Evolutionary conservation across 257 asterid genomes (phyloP), one percentile per base, ranked within the genome.

Genomic region (Cynanchum wilfordii): DNA sequence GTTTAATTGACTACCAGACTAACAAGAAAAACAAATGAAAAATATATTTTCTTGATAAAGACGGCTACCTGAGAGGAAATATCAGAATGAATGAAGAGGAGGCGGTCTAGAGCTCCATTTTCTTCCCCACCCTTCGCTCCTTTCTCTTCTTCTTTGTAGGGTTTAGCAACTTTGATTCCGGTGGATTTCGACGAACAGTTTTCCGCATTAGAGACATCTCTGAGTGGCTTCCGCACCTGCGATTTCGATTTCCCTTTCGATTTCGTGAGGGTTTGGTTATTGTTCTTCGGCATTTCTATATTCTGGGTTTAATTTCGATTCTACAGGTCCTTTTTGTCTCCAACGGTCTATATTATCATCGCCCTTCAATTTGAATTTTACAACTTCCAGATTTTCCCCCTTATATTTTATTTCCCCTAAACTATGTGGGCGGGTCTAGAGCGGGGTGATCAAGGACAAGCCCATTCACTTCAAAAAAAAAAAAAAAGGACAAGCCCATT

Each of bases 31-130:
- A 25, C 68, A 66, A 65, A 25, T 49, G 4, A 12, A 66, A 42
- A 11, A 75, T 33, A 30, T 44, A 17, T 3, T 33, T 24, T 12
- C 11, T 57, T 7, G 11, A 2, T 30, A 59, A 45, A 25, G 16
- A 52, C 4, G 40, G 12, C 29, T 78, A 86, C 99, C 91, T 88
- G 89, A 40, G 89, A 81, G 38, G 96, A 89, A 59, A 90, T 72
- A 17, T 92, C 89, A 72, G 96, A 88, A 72, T 89, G 97, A 7
- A 86, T 86, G 57, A 89, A 85, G 71, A 87, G 87, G 77, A 95
- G 93, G 42, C 87, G 89, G 73, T 92, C 96, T 64, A 87, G 90
- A n/a, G 63, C 66, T 42, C 38, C 77, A 66, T 52, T 36, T 24
- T 74, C 80, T 66, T 76, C 83, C 15, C 79, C 82, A 40, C 17